These are phyloP conservation scores for Stachybotrys chartarum DNA, from an alignment of 2,329 filamentous ascomycete genomes.

Conservation along the genomic window DNA sequence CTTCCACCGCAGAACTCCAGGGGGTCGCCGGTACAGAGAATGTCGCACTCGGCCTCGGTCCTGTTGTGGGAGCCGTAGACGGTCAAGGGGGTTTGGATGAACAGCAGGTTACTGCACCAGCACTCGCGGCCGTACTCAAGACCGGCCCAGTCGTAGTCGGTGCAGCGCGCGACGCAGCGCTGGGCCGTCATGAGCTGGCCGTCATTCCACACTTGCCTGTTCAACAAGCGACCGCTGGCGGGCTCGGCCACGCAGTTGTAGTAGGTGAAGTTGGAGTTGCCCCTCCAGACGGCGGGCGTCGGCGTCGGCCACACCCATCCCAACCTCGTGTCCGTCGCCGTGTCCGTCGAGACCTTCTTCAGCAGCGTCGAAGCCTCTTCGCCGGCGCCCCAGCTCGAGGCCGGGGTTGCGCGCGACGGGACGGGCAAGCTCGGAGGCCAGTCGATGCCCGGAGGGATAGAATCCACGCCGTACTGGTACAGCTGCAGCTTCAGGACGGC, in stretches of 20 bases:
- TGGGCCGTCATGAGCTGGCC: conserved; percentile 24
- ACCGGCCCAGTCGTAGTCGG: conserved; percentile 25
- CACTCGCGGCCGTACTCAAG: conserved; percentile 31
- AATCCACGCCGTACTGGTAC: neutral
- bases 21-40: conserved; percentile 25
- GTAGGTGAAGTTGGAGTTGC: conserved; percentile 29
- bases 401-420: neutral
- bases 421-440: no score
- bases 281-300: conserved; percentile 16
- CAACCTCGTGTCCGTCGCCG: no score
- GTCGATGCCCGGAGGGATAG: neutral
- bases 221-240: conserved; percentile 20
- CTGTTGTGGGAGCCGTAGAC: conserved; percentile 19
- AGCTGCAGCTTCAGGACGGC: conserved; percentile 10
- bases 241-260: conserved; percentile 28
- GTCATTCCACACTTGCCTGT: conserved; percentile 19
- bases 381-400: neutral
- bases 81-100: conserved; percentile 7
- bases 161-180: conserved; percentile 23
- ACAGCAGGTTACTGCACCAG: conserved; percentile 26
- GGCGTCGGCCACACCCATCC: neutral
- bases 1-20: conserved; percentile 23
- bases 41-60: conserved; percentile 20
- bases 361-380: no score
- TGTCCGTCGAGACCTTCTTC: no score